Evolutionary conservation across 164 flowering plant species (phyloP).

Genomic region (Liquidambar formosana): DNA sequence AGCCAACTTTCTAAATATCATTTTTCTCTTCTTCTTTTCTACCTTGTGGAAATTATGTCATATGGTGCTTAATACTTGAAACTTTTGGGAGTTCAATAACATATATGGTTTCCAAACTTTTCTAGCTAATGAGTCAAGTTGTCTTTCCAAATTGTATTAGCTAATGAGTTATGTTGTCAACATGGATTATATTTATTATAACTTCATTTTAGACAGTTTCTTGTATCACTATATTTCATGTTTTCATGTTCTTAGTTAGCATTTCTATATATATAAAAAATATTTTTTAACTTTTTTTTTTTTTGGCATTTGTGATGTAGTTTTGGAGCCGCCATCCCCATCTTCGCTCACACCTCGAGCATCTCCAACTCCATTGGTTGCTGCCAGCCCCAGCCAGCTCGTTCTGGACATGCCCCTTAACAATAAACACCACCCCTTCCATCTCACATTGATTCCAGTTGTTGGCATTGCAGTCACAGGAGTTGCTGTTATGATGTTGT

Average conservation of each 20-base stretch:
- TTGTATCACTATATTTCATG: not conserved
- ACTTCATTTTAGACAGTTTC: not conserved
- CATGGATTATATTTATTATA: not conserved
- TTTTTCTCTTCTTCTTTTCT: no score
- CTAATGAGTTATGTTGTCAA: not conserved
- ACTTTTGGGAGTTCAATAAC: not conserved
- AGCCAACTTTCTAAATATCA: no score
- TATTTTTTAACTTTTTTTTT: not conserved
- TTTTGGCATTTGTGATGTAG: slow-evolving; percentile 18
- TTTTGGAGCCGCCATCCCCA: slow-evolving; percentile 44
- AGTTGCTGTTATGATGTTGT: slow-evolving; percentile 55
- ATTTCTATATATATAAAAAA: no score
- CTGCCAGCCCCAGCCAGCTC: slow-evolving; percentile 60
- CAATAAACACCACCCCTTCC: slow-evolving; percentile 50
- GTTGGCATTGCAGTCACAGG: slow-evolving; percentile 74
- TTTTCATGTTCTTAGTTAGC: no score
- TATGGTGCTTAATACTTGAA: not conserved
- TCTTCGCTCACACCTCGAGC: slow-evolving; percentile 46
- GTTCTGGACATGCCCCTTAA: slow-evolving; percentile 27
- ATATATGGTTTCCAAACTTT: not conserved
- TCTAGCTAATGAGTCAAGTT: no score
- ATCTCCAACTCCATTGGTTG: slow-evolving; percentile 56
- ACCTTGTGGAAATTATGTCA: not conserved
- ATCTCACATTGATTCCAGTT: slow-evolving; percentile 57
- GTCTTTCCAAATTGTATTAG: no score